phyloP scores from a whole-genome alignment of 345 rosid genomes.

The Xanthoceras sorbifolium region DNA sequence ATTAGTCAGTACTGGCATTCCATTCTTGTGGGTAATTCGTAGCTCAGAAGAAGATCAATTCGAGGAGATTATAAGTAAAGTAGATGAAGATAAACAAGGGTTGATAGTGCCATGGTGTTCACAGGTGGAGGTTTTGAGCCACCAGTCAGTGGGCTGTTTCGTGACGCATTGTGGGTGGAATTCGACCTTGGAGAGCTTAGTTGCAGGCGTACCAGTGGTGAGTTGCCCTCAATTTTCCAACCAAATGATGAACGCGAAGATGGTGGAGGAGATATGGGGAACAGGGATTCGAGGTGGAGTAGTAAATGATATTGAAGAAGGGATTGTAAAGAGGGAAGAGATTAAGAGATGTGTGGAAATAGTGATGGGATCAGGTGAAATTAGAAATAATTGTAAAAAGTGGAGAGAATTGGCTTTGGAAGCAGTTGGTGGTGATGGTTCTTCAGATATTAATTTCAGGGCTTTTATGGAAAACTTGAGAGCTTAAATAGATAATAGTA shows the following conservation, averaged over 20 bases:
- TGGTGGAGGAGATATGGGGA: constrained; percentile 39
- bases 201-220: constrained; percentile 41
- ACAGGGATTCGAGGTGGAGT: constrained; percentile 28
- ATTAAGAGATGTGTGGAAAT: constrained; percentile 35
- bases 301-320: constrained; percentile 13
- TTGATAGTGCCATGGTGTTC: constrained; percentile 49
- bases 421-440: constrained; percentile 32
- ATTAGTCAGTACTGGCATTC: constrained; percentile 1
- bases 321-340: constrained; percentile 34
- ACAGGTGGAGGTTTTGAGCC: constrained; percentile 45
- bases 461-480: constrained; percentile 23
- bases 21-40: constrained; percentile 45
- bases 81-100: constrained; percentile 25
- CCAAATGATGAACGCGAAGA: constrained; percentile 39
- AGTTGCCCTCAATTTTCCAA: constrained; percentile 43
- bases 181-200: constrained; percentile 41
- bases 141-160: constrained; percentile 42
- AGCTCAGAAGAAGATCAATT: neutral
- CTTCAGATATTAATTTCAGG: constrained; percentile 28
- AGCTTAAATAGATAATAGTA: neutral
- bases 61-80: constrained; percentile 7
- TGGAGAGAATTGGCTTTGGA: constrained; percentile 40
- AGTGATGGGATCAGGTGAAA: constrained; percentile 34
- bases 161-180: constrained; percentile 56
- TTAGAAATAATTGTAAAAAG: constrained; percentile 33